Conservation (phyloP, 345 rosid genomes). For the Odontarrhena argentea region DNA sequence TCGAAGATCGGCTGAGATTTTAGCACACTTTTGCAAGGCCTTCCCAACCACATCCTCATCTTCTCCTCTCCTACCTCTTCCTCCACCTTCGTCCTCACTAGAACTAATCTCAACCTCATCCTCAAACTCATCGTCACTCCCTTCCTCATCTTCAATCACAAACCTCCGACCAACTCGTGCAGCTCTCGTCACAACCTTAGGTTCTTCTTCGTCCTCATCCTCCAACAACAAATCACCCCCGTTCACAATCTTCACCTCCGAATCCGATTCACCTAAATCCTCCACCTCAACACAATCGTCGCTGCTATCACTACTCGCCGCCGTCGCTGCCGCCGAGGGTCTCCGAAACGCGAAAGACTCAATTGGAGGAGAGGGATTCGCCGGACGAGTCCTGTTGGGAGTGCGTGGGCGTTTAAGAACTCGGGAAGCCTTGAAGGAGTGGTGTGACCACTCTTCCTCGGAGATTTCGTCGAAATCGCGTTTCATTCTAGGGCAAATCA, state of each 20-base stretch:
- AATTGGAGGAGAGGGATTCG: conserved; percentile 58
- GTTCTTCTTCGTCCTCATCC: conserved; percentile 52
- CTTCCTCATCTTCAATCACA: conserved; percentile 76
- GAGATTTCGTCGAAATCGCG: conserved; percentile 81
- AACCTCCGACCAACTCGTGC: conserved; percentile 67
- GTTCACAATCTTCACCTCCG: conserved; percentile 39
- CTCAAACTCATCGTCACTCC: conserved; percentile 43
- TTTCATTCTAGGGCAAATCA: conserved; percentile 48
- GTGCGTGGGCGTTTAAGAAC: conserved; percentile 52
- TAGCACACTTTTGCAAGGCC: conserved; percentile 85
- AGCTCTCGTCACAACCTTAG: conserved; percentile 35
- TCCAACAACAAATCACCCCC: conserved; percentile 43
- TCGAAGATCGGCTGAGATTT: conserved; percentile 74
- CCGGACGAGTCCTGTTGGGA: conserved; percentile 35
- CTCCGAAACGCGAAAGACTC: conserved; percentile 74
- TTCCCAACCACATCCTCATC: conserved; percentile 84
- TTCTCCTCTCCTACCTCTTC: conserved; percentile 28
- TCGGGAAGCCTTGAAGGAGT: conserved; percentile 80
- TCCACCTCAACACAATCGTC: conserved; percentile 57
- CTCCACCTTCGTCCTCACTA: conserved; percentile 50
- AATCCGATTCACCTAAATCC: conserved; percentile 37
- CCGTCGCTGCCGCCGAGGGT: conserved; percentile 23
- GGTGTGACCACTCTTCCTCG: conserved; percentile 85
- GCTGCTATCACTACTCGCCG: conserved; percentile 33
- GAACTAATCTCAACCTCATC: conserved; percentile 53